Conservation (phyloP, 768 basidiomycete genomes). For the Lyophyllum decastes region DNA sequence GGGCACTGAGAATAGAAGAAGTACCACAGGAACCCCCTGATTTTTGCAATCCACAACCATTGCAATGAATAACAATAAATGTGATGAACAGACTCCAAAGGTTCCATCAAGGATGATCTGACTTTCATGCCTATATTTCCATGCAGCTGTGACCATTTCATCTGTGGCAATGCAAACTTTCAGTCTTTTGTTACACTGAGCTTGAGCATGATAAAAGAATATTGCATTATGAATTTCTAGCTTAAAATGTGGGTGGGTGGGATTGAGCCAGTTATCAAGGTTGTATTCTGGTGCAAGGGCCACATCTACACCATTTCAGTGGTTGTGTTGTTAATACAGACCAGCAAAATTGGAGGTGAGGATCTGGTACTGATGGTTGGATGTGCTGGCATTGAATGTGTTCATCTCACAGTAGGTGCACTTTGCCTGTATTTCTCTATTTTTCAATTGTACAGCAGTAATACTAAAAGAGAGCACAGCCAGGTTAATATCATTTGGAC, state of each 20-base stretch:
- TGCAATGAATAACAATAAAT: slow-evolving; percentile 32
- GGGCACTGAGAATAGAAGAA: slow-evolving; percentile 24
- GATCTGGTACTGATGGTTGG: too few relatives aligned
- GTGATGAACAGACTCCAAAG: slow-evolving; percentile 20
- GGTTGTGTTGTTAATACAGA: too few relatives aligned
- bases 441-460: too few relatives aligned
- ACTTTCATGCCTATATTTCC: slow-evolving; percentile 19
- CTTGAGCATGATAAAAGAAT: slow-evolving; percentile 27
- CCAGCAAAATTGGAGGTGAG: too few relatives aligned
- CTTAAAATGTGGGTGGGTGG: slow-evolving; percentile 6
- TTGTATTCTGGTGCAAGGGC: too few relatives aligned
- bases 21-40: slow-evolving; percentile 30
- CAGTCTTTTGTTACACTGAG: slow-evolving; percentile 8
- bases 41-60: slow-evolving; percentile 27
- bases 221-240: slow-evolving; percentile 10
- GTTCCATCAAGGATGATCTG: slow-evolving; percentile 24
- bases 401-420: too few relatives aligned
- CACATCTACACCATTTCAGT: too few relatives aligned
- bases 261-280: slow-evolving; percentile 15
- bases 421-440: too few relatives aligned
- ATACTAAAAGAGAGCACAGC: too few relatives aligned
- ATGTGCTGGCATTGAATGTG: too few relatives aligned
- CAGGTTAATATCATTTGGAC: too few relatives aligned
- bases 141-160: slow-evolving; percentile 23
- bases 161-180: slow-evolving; percentile 31